Base-by-base conservation (phyloP, 352 stramenopile genomes). In the Globisporangium paroecandrum region DNA sequence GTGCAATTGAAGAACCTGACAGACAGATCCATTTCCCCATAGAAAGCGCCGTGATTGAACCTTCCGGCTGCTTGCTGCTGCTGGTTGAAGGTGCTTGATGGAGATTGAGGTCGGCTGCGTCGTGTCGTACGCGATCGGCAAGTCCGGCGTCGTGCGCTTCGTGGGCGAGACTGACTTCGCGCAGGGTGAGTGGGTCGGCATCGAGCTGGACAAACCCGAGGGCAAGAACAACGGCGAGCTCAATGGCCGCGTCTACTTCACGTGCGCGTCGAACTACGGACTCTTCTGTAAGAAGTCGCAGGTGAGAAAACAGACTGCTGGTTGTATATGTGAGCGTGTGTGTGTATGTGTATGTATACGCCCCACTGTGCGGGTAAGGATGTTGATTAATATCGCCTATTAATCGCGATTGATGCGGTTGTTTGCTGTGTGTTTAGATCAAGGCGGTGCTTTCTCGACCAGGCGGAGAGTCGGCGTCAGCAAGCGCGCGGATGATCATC, bases 161-260 rank as follows among this genome's bases (percentile, higher is more conserved):
- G 60, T 96, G 9, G 87, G 89, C 3, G 77, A 90, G 69, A 90
- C 88, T 29, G 85, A 94, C 27, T 87, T 90, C 62, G 85, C 89
- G 41, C 79, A 76, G 24, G 89, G 89, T 32, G 85, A 94, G 60
- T 96, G 87, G 89, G 77, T 91, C 13, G 89, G 89, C 27, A 81
- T 96, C 34, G 89, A 96, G 69, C 73, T 96, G 22, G 85, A 94
- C 43, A 73, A 70, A 1, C 79, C 87, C 27, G 85, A 94, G 22
- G 89, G 89, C 12, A 94, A 94, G 76, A 92, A 96, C 82, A 92
- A 89, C 63, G 89, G 89, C 63, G 82, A 91, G 71, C 73, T 96
- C 57, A 91, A 92, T 60, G 89, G 87, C 61, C 75, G 77, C 62
- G 79, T 89, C 24, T 96, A 96, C 77, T 96, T 96, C 69, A 79